Conservation (phyloP, 2,329 filamentous ascomycete species). For the Trichoderma koningii region DNA sequence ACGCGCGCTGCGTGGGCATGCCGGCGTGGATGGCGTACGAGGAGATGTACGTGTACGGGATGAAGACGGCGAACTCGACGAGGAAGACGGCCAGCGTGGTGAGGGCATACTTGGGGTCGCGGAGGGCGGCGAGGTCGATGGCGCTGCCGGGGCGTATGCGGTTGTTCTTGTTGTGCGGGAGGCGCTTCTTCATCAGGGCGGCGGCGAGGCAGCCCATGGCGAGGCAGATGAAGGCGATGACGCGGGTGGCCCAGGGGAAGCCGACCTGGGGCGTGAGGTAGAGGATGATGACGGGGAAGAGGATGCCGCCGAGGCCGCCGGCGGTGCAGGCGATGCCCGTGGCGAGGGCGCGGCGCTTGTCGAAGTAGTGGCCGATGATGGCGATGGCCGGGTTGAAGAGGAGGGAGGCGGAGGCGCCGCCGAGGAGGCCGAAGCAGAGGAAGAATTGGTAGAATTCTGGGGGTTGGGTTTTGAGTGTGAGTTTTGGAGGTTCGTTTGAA, state of each 20-base stretch:
- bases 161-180: conserved; percentile 49
- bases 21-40: conserved; percentile 62
- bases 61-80: conserved; percentile 61
- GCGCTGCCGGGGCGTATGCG: conserved; percentile 38
- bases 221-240: conserved; percentile 37
- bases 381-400: conserved; percentile 70
- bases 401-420: conserved; percentile 66
- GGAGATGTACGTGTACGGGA: conserved; percentile 69
- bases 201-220: conserved; percentile 36
- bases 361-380: conserved; percentile 70
- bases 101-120: conserved; percentile 52
- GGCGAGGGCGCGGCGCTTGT: conserved; percentile 62
- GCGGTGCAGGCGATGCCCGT: conserved; percentile 71
- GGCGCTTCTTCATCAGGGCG: conserved; percentile 43
- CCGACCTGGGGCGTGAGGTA: conserved; percentile 36
- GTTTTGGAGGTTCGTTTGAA: not conserved
- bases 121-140: conserved; percentile 56
- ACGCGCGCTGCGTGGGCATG: conserved; percentile 58
- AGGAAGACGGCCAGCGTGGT: conserved; percentile 59
- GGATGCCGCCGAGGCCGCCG: conserved; percentile 59
- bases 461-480: not conserved
- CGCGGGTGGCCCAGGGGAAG: conserved; percentile 39
- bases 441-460: conserved; percentile 70
- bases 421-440: conserved; percentile 66
- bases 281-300: conserved; percentile 46